Conservation (phyloP, 495 filamentous ascomycete species). For the Ramalina intermedia region DNA sequence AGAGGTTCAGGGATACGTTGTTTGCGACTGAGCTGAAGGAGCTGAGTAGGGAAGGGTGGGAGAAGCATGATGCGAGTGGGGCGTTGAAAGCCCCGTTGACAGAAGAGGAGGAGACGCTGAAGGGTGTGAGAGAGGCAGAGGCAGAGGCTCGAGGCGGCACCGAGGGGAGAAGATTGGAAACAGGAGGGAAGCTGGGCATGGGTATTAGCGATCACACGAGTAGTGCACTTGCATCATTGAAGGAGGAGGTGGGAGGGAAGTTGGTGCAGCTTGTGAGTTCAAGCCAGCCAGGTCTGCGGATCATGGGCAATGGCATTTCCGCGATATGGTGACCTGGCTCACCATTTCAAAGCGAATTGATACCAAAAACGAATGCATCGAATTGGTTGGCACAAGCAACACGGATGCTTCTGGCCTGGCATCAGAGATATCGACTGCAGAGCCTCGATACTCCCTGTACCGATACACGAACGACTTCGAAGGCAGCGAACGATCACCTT, state of each 20-base stretch:
- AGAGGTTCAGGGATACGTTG: slow-evolving; percentile 71
- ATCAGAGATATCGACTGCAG: slow-evolving; percentile 54
- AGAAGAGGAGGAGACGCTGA: slow-evolving; percentile 69
- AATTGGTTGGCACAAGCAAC: slow-evolving; percentile 34
- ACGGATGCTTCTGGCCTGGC: slow-evolving; percentile 22
- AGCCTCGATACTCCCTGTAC: slow-evolving; percentile 88
- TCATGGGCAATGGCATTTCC: no score
- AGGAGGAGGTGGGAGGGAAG: slow-evolving; percentile 34
- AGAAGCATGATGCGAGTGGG: slow-evolving; percentile 44
- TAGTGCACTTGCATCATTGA: slow-evolving; percentile 45
- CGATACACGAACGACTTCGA: slow-evolving; percentile 42
- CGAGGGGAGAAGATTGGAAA: slow-evolving; percentile 42
- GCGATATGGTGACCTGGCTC: background rate
- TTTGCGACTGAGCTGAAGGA: slow-evolving; percentile 61
- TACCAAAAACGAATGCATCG: slow-evolving; percentile 61
- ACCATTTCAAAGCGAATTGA: slow-evolving; percentile 47
- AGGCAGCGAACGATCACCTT: slow-evolving; percentile 41
- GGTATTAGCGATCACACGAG: slow-evolving; percentile 55
- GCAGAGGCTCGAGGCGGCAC: slow-evolving; percentile 65
- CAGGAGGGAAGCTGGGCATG: slow-evolving; percentile 36
- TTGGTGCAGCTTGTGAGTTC: slow-evolving; percentile 71
- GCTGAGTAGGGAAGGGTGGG: slow-evolving; percentile 57
- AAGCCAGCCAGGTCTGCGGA: background rate
- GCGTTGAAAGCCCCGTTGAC: slow-evolving; percentile 54
- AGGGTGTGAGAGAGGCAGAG: slow-evolving; percentile 66